Evolutionary conservation across 805 yeast species (phyloP), one percentile per base, ranked within the genome.

Genomic region (Schwanniomyces pseudopolymorphus): DNA sequence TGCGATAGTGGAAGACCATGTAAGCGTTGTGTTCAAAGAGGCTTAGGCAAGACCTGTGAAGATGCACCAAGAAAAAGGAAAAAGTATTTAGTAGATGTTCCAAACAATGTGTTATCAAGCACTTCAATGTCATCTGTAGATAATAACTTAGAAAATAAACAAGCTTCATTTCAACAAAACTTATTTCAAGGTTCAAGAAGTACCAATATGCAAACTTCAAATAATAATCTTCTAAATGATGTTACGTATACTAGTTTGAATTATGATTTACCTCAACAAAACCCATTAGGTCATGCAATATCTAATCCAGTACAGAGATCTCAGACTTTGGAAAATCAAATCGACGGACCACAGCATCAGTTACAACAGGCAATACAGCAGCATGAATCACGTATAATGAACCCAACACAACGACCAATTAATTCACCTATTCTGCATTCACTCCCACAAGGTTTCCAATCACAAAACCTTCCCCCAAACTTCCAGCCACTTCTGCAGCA

Each of bases 51-150:
- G 13, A 74, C 87, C 0, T 92, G 98, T 67, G 80, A 80, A 26
- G 97, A 94, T 68, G 97, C 97, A 4, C 94, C 94, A 2, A 71
- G 98, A 40, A 90, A 89, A 66, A 75, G 81, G 51, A 87, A 87
- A 67, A 92, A 92, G 63, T 91, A 91, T 53, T 64, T 91, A 44
- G 72, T 79, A 25, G 94, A 85, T 48, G 80, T 79, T 3, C 80
- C 81, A 1, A 70, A 57, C 14, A 49, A 42, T 19, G 56, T 55
- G 13, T 46, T 60, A 33, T 22, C 46, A 10, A 33, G 22, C 20
- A 22, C 28, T 19, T 37, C 47, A 14, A 31, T 43, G 14, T 26
- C 44, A 19, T 36, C 45, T 10, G 40, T 31, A 28, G 24, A n/a
- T 10, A 26, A 31, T 22, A 36, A 33, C 11, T 25, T 14, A 16